Base-by-base conservation (phyloP, 495 filamentous ascomycete genomes). In the Aspergillus coremiiformis region DNA sequence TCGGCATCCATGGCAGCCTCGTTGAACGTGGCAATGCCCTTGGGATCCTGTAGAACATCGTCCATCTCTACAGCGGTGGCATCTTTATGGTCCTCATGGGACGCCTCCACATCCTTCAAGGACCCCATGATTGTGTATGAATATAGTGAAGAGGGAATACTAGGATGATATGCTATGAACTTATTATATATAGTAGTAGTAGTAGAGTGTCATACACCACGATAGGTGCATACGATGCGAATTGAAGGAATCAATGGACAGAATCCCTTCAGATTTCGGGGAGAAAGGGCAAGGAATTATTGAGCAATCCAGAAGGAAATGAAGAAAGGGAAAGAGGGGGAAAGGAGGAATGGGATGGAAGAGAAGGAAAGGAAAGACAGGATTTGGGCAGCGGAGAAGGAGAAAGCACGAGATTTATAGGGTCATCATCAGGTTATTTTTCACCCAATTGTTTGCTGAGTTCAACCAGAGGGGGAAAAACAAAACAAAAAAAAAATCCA, bases 1-100 rank as follows among this genome's bases (percentile, higher is more conserved):
- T 71, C 68, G 1, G 65, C 59, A 37, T 73, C 61, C 66, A 73
- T 71, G 14, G 59, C 70, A 7, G 67, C 65, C 47, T 73, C 68
- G 24, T 44, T 65, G 43, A 65, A 20, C 19, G 56, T 54, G 15
- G 48, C 54, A 4, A 54, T 55, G 20, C 55, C 53, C 51, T 66
- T 66, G 42, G 51, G 47, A 29, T 66, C 59, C n/a, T 58, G 47
- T 27, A 48, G 46, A 24, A 66, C 44, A 44, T 68, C 60, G 26
- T 69, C 62, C 22, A 63, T 56, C 37, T 69, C 62, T 20, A 59
- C 23, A 27, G 56, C 60, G 24, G 54, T 55, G 11, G 46, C 53
- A 26, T 68, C 66, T 39, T 65, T 66, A 49, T 70, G 57, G 42
- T 51, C 32, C 42, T 59, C 58, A 21, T 58, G 39, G 22, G 59